Base-by-base conservation (phyloP, 2,329 filamentous ascomycete species). In the Colletotrichum trifolii region DNA sequence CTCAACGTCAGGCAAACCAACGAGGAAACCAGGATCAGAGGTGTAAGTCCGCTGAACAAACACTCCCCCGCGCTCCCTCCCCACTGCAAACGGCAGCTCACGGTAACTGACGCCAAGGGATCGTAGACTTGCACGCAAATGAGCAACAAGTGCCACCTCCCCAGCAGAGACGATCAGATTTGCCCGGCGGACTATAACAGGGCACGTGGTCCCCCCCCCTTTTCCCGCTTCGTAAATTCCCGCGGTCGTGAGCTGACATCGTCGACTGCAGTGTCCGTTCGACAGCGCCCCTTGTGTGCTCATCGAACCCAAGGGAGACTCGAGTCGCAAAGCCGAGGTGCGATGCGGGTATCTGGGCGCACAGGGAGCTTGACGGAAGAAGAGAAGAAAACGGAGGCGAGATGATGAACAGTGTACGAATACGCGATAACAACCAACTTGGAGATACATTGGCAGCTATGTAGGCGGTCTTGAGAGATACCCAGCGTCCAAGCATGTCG, bases 161-260 rank as follows among this genome's bases (percentile, higher is more conserved):
- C 46, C 4, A 39, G 47, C 42, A 58, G 52, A 15, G 47, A 65
- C 33, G 58, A 60, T 42, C 62, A 57, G 40, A 52, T 65, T 8
- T 65, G 62, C 12, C 62, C 62, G 47, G 58, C 62, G 36, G 62
- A 65, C 47, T 65, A 65, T 25, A 65, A 65, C 2, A 65, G 62
- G 58, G 62, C 47, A 43, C n/a, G 62, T 43, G 5, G 12, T 25
- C 6, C 38, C 47, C 34, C 39, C 25, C 43, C 17, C 35, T 4
- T 48, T 15, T 33, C 54, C 15, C 12, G 4, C 8, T 17, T n/a
- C n/a, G n/a, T 8, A 34, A 46, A 6, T 8, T 25, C n/a, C n/a
- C 4, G 7, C 33, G 33, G 15, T 39, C 52, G 33, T 9, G 8
- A 60, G 39, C 46, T 65, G 17, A 65, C 46, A 42, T 46, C 15